phyloP scores from a whole-genome alignment of 108 stramenopile genomes.

The Nitzschia sp. region DNA sequence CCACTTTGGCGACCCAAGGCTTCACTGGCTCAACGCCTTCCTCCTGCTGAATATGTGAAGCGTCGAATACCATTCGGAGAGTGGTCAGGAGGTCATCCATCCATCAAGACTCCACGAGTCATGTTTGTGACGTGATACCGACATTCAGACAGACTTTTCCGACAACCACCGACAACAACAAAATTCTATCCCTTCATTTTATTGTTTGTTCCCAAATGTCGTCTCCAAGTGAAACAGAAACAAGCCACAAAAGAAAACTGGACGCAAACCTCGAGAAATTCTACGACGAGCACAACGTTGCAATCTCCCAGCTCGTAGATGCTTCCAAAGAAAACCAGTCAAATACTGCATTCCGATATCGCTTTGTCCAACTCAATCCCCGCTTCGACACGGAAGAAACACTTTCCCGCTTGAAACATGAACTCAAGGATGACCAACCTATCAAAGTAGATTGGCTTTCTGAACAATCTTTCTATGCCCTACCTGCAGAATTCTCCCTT shows the following conservation, averaged over 20 bases:
- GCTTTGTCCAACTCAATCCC: conserved; percentile 73
- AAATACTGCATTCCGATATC: conserved; percentile 16
- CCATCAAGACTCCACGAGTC: too few species aligned
- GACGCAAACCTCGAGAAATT: conserved; percentile 20
- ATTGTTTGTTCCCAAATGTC: too few species aligned
- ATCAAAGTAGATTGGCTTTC: conserved; percentile 61
- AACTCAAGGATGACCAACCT: conserved; percentile 17
- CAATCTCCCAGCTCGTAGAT: conserved; percentile 7
- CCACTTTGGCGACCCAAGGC: too few species aligned
- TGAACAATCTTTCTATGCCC: conserved; percentile 59
- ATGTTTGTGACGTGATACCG: too few species aligned
- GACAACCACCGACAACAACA: too few species aligned
- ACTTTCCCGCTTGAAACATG: conserved; percentile 34
- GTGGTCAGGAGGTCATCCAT: too few species aligned
- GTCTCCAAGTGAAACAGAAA: neutral
- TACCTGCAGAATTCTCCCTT: conserved; percentile 62
- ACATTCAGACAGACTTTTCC: too few species aligned
- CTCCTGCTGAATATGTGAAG: too few species aligned
- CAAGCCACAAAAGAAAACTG: neutral
- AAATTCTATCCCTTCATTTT: too few species aligned
- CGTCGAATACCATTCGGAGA: too few species aligned
- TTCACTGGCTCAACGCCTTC: too few species aligned
- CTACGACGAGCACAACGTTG: conserved; percentile 39
- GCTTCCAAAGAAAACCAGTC: neutral
- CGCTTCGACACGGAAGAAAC: conserved; percentile 60